Base-by-base conservation (phyloP, 352 stramenopile genomes). In the Phytopythium sindhum region DNA sequence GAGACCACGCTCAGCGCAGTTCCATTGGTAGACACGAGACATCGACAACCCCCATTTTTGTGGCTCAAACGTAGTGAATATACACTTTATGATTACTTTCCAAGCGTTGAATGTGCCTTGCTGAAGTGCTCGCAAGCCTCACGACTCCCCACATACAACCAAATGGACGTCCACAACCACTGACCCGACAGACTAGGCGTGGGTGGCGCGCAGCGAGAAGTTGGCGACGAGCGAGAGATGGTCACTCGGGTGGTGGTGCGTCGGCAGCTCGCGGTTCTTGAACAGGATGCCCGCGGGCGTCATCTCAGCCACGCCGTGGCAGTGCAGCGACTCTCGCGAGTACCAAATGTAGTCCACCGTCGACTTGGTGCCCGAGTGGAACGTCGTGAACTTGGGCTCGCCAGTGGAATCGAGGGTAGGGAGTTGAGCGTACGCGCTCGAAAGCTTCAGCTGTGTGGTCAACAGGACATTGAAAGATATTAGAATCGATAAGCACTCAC, bases 281-380 rank as follows among this genome's bases (percentile, higher is more conserved):
- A 91, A 89, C 37, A 91, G 72, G 37, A 77, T 52, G 10, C 74
- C 76, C 1, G 78, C 73, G 1, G 77, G 71, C 21, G 75, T 72
- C 77, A 89, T 85, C 66, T 89, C 82, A 10, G 88, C 65, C 41
- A 91, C 82, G 35, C 82, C 82, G 39, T 86, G 77, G 58, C 82
- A 91, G 54, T 81, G 73, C 29, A 88, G 26, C 10, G 73, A 76
- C 58, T 67, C 69, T 1, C 41, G 64, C 29, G 80, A 77, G 69
- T 75, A 89, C 82, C 82, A 91, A 44, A 91, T 76, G 69, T 91
- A 91, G 73, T 91, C 82, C 33, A 91, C 82, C 7, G 82, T 71
- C 28, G 60, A 67, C 48, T 89, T 89, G 42, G 74, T 78, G 41
- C 71, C 67, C 19, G 68, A 76, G 62, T 91, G 82, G 64, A 88